Conservation (phyloP, 441 rosid genomes). For the Gossypium lobatum region DNA sequence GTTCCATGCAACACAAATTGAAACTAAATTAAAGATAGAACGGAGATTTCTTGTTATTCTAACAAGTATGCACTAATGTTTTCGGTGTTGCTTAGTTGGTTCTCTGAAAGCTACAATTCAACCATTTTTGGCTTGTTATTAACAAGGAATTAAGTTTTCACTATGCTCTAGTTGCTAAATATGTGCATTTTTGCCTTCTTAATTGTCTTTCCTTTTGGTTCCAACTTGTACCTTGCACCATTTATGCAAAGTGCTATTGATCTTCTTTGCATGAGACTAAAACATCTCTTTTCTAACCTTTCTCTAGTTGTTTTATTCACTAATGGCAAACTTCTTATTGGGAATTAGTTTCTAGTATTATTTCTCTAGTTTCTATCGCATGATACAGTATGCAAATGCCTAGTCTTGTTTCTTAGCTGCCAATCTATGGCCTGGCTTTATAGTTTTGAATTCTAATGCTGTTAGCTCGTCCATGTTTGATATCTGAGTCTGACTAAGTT, state of each 20-base stretch:
- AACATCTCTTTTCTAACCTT: not conserved
- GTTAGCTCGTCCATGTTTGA: not conserved
- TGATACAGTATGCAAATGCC: not conserved
- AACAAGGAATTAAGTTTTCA: too few relatives aligned
- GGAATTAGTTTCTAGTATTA: not conserved
- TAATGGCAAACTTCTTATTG: not conserved
- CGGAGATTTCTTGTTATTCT: not conserved
- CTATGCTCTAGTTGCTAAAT: too few relatives aligned
- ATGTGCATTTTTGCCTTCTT: too few relatives aligned
- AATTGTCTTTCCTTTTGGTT: too few relatives aligned
- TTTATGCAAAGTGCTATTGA: not conserved
- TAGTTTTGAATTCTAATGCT: not conserved
- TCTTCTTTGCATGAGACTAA: not conserved
- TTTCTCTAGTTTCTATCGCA: not conserved
- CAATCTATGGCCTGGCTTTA: not conserved
- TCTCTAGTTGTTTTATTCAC: not conserved
- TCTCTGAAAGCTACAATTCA: not conserved
- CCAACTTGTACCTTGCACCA: not conserved
- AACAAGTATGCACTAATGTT: not conserved
- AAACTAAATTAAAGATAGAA: not conserved
- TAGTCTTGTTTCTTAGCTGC: not conserved
- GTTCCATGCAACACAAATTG: not conserved
- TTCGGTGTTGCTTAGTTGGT: not conserved
- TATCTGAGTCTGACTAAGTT: not conserved
- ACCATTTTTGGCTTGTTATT: too few relatives aligned